phyloP scores from a whole-genome alignment of 1,284 basidiomycete genomes.

The Ganoderma lucidum region DNA sequence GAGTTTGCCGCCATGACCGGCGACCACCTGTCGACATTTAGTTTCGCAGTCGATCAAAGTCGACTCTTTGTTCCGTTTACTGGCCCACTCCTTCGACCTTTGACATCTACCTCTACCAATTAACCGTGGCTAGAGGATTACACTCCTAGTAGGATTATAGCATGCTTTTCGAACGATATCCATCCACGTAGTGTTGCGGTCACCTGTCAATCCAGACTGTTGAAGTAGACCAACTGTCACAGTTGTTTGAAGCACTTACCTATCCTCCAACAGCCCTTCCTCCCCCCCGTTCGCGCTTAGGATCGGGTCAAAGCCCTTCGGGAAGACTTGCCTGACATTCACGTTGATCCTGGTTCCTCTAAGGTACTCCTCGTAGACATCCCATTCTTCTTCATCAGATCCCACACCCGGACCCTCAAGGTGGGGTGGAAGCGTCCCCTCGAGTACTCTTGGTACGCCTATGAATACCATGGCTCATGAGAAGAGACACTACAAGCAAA shows the following conservation, averaged over 20 bases:
- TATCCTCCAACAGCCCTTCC: not conserved
- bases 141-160: too few relatives aligned
- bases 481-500: not conserved
- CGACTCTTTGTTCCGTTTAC: too few relatives aligned
- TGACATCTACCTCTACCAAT: too few relatives aligned
- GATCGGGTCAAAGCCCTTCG: conserved; percentile 68
- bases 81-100: too few relatives aligned
- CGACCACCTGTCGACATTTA: too few relatives aligned
- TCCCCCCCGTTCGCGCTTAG: not conserved
- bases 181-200: too few relatives aligned
- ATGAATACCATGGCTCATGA: not conserved
- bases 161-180: too few relatives aligned
- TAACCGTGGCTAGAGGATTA: too few relatives aligned
- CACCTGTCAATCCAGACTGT: not conserved
- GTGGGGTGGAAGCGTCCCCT: conserved; percentile 76
- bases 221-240: not conserved
- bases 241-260: not conserved
- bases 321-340: conserved; percentile 90
- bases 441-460: conserved; percentile 91
- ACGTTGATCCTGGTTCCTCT: conserved; percentile 81
- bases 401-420: conserved; percentile 44
- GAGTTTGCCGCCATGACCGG: too few relatives aligned
- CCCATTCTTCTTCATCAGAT: conserved; percentile 55
- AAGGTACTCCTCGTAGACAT: conserved; percentile 70
- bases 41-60: too few relatives aligned